Evolutionary conservation across 73 alveolate species (phyloP), one percentile per base, ranked within the genome.

Genomic region (Paramecium sexaurelia): DNA sequence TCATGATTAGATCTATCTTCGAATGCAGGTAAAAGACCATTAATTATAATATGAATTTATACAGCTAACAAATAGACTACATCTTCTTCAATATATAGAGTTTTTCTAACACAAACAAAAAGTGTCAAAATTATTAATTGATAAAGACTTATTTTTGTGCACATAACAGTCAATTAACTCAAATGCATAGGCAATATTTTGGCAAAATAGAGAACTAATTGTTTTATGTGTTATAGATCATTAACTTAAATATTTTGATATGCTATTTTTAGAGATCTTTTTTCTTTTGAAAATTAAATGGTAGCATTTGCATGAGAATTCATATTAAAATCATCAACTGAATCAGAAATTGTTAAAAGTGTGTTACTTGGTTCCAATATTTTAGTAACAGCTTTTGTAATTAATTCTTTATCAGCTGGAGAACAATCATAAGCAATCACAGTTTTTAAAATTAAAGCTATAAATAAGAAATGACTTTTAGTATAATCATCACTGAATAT

Each of bases 251-350:
- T 78, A 17, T 37, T 78, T 78, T 32, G 29, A 78, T 78, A 78
- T 10, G 90, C 90, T 26, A 78, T 29, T 40, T 78, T 78, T 36
- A 78, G 15, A 6, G 68, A 40, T 7, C 90, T 45, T 33, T 78
- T 78, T 11, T 26, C 47, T 13, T 78, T 78, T 22, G 45, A 29
- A 33, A 78, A 78, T 26, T 39, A n/a, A 2, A 78, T 78, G 10
- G 68, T 37, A 19, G 90, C 90, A 20, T 41, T 37, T 8, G 90
- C 68, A 78, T 39, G 71, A 22, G 43, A 40, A 45, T 41, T 78
- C 90, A 78, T 78, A 40, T 78, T 26, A n/a, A 78, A 78, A 78
- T 78, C 90, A 78, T 78, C 90, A 40, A 78, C 71, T 39, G 90
- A 78, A 43, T 78, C 90, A n/a, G 90, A 78, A 8, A 78, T 43